Conservation (phyloP, 176 grass and related monocot species). For the Triticum timopheevii region DNA sequence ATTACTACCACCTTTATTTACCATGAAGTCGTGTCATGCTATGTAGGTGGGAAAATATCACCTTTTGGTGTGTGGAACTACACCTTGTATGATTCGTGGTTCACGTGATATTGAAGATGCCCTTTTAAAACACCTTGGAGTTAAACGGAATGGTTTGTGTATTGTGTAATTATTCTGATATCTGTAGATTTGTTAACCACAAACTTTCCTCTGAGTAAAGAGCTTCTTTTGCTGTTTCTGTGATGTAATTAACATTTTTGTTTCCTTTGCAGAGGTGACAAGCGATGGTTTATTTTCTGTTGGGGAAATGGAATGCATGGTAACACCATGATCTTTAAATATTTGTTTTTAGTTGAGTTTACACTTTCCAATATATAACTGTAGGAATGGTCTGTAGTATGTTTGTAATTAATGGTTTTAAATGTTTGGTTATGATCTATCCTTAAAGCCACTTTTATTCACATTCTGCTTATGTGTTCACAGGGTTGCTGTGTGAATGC, state of each 20-base stretch:
- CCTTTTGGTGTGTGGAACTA: slow-evolving; percentile 96
- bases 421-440: not conserved
- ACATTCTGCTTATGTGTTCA: not conserved
- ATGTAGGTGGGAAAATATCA: slow-evolving; percentile 95
- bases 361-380: not conserved
- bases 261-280: slow-evolving; percentile 74
- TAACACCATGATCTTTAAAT: slow-evolving; percentile 25
- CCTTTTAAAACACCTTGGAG: slow-evolving; percentile 86
- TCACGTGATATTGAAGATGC: slow-evolving; percentile 91
- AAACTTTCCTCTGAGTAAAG: not conserved
- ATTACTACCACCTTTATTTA: not conserved
- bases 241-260: slow-evolving; percentile 24
- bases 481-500: slow-evolving; percentile 88
- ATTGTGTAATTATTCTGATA: not conserved
- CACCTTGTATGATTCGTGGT: slow-evolving; percentile 98
- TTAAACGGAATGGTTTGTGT: slow-evolving; percentile 87
- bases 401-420: not conserved
- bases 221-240: not conserved
- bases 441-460: not conserved
- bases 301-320: slow-evolving; percentile 99
- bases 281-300: slow-evolving; percentile 97
- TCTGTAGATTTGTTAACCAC: slow-evolving; percentile 21
- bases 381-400: not conserved
- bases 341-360: not conserved
- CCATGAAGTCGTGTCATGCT: not conserved